Base-by-base conservation (phyloP, 495 filamentous ascomycete species). In the Hyaloscypha hepaticicola region DNA sequence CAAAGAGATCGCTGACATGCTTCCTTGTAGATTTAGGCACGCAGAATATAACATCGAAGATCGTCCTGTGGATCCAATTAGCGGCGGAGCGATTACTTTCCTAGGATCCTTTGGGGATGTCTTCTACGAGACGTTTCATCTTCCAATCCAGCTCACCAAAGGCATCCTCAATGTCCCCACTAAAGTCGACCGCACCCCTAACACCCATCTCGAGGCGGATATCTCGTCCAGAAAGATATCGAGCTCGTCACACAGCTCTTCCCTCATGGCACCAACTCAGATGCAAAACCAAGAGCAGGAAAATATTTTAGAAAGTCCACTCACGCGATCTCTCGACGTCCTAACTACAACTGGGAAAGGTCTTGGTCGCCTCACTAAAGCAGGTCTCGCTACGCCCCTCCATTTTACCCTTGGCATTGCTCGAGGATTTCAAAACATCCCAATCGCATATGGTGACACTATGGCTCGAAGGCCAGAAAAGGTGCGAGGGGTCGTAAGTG, bases 391-490 rank as follows among this genome's bases (percentile, higher is more conserved):
- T 73, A 85, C 88, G 0, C 91, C 91, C 0, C 87, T 91, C 74
- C 90, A 94, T 66, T 83, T 94, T 60, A 87, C 88, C 14, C 77
- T 94, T 48, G 87, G 85, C 12, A 69, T 95, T 0, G 85, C 92
- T 0, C 90, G 86, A 73, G 92, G 92, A 9, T 95, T 95, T 65
- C 89, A 94, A 72, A 95, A 93, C 68, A 85, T 84, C 1, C 90
- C 91, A 0, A 87, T 83, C 57, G 73, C 93, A 2, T 93, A 93
- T 61, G 85, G 90, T 33, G 90, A 91, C 64, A 81, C 85, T 1
- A 90, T 81, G 48, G 85, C 95, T 2, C 81, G 84, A 21, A 80
- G 82, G 16, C 75, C 76, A 0, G 85, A 90, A 48, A 90, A 87
- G 62, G 88, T 96, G 0, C 88, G 85, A 0, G 84, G 83, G 51